Evolutionary conservation across 2,329 filamentous ascomycete species (phyloP), one percentile per base, ranked within the genome.

Genomic region (Alternaria arborescens): DNA sequence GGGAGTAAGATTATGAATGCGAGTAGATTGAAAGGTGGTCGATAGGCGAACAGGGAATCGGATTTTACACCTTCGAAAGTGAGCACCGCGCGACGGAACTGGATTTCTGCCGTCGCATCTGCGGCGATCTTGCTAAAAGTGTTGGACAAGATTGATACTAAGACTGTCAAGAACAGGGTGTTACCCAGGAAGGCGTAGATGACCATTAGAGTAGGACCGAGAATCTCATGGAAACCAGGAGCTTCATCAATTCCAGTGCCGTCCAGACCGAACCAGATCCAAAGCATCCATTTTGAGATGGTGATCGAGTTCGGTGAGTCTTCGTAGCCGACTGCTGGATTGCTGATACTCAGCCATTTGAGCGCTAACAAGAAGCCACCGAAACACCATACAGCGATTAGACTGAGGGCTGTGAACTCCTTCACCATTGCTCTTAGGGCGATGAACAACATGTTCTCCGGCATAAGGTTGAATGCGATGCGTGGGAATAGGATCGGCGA

Each of bases 251-350:
- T 85, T 2, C 85, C 84, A 40, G 79, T 91, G 36, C 76, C 92
- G 69, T 95, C 92, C 2, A 96, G 86, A 2, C 92, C 92, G 72
- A 96, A 95, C 92, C 92, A 96, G 65, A 96, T 94, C 86, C 91
- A 95, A 2, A 95, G 86, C 91, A 96, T 94, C 92, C 92, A 96
- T 78, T 94, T 93, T 44, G 88, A 88, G 63, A 95, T 93, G 1
- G 89, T 91, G 78, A 91, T 80, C 5, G 89, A 78, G 52, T 85
- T 81, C 54, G 90, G 88, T 1, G 73, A 68, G 22, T 72, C 65
- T 22, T 74, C 70, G 41, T 69, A 72, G 32, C 72, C 68, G n/a
- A 75, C 69, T 3, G 69, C 64, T 8, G 68, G 64, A 36, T 74
- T 76, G 43, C 77, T 77, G 63, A 79, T 75, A 60, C 88, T 88